Evolutionary conservation across 345 rosid species (phyloP), one percentile per base, ranked within the genome.

Genomic region (Heritiera littoralis): DNA sequence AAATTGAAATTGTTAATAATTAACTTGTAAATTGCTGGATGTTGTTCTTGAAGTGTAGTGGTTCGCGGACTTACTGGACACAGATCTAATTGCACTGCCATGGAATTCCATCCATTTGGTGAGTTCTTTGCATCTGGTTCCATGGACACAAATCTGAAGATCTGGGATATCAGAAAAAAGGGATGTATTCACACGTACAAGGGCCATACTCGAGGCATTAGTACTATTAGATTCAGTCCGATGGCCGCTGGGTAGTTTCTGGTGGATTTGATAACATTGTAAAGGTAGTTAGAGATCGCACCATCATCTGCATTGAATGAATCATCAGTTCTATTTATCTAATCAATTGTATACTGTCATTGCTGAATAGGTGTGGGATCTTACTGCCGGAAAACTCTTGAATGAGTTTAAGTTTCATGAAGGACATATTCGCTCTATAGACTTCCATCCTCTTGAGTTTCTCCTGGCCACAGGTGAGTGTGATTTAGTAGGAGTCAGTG

Each of bases 221-320:
- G 85, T 83, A 90, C 95, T 65, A 94, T 96, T 77, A 90, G 85
- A 71, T 96, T 96, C 86, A 83, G 88, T 76, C 99, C 99, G 99
- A 96, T 90, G 99, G 99, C 68, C 99, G 98, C 35, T 96, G 99
- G 99, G 95, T 96, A 40, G 97, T 96, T 81, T 92, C 99, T 38
- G 99, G 99, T 83, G 99, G 99, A 88, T 80, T 76, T 80, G 99
- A 96, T 84, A 94, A 91, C 85, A 87, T 81, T 80, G 98, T 94
- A 23, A 96, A 96, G 97, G 99, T 96, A 87, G 72, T 64, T 58
- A 56, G 74, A 74, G 59, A 71, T 77, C 63, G 46, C 81, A 32
- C 20, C 55, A 46, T 56, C 60, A 43, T 45, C 40, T 9, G 61
- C 38, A 13, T 64, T 75, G 49, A 64, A n/a, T 45, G 65, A 72